Percentiles rank a stretch among this genome's conserved stretches.
phyloP scores from a whole-genome alignment of 1,139 yeast genomes.

The Diutina sp. region DNA sequence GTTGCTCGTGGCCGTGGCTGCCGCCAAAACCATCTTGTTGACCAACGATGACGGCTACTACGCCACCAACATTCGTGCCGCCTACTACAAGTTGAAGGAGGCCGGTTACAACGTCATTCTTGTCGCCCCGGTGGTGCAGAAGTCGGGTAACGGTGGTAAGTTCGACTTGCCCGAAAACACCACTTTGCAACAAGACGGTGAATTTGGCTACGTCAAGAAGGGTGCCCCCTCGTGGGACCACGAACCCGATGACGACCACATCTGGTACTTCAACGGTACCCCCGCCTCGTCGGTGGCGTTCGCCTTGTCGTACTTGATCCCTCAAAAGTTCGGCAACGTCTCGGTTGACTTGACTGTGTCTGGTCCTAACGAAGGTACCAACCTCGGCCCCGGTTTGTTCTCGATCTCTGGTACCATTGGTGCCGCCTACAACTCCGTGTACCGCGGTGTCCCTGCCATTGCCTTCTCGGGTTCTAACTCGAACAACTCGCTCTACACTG shows the following conservation, averaged over 20 bases:
- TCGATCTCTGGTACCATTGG: constrained; percentile 34
- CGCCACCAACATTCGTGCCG: constrained; percentile 46
- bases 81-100: constrained; percentile 37
- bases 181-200: constrained; percentile 29
- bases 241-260: constrained; percentile 25
- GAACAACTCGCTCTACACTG: constrained; percentile 30
- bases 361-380: constrained; percentile 37
- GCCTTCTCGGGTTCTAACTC: constrained; percentile 33
- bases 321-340: constrained; percentile 21
- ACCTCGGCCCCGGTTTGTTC: constrained; percentile 26
- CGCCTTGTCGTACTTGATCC: constrained; percentile 28
- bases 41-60: constrained; percentile 53
- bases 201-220: constrained; percentile 24
- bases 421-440: constrained; percentile 29
- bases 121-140: constrained; percentile 47
- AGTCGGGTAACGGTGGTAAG: constrained; percentile 48
- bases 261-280: constrained; percentile 39
- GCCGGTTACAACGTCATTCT: constrained; percentile 44
- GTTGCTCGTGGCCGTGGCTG: not conserved
- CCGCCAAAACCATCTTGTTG: constrained; percentile 33
- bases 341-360: constrained; percentile 30
- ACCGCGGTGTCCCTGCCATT: constrained; percentile 29
- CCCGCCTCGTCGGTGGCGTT: constrained; percentile 33
- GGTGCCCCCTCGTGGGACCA: constrained; percentile 39
- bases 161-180: constrained; percentile 32